Base-by-base conservation (phyloP, 192 early-diverging fungal species). In the Haplosporangium gracile region DNA sequence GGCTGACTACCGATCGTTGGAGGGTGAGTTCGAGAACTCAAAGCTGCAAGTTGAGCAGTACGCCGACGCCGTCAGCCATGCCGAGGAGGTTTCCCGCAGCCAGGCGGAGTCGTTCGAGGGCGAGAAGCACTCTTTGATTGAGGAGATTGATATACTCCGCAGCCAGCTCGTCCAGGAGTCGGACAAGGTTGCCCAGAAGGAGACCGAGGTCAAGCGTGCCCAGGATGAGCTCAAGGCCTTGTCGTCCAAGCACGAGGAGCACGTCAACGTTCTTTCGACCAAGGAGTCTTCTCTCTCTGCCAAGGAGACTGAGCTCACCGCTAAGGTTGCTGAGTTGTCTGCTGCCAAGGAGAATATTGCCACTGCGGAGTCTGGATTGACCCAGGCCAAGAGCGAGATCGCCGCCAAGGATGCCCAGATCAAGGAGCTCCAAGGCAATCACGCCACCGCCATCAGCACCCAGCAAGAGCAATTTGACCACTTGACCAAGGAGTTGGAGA, bases 71-170 rank as follows among this genome's bases (percentile, higher is more conserved):
- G 71, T 86, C 9, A 49, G 72, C 43, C 84, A 86, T 10, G 84
- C 84, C 8, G 84, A 86, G 72, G 84, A 78, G 57, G 70, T 80
- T 32, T 51, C 79, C 0, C 78, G 73, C 16, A 86, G 84, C 63
- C 84, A 76, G 49, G 76, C 38, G 2, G 79, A 86, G 72, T 49
- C 84, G 8, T 86, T 80, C 55, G 79, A 78, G 36, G 84, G 79
- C 16, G 84, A 86, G 65, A 86, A 81, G 49, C 84, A 78, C 40
- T 80, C 79, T 0, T 49, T 86, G 75, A 77, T 86, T n/a, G 84
- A 86, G 29, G 84, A 86, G 65, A 80, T 86, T 70, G 84, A 81
- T 11, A 77, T 81, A 51, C 75, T 86, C 16, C 84, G 84, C 13
- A 70, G 38, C 11, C 75, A 77, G 43, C 22, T 74, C 29, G 18